A percentile compares a stretch with the other conserved stretches of the same genome.
Conservation (phyloP, 2,329 filamentous ascomycete species). For the Colletotrichum sp. region DNA sequence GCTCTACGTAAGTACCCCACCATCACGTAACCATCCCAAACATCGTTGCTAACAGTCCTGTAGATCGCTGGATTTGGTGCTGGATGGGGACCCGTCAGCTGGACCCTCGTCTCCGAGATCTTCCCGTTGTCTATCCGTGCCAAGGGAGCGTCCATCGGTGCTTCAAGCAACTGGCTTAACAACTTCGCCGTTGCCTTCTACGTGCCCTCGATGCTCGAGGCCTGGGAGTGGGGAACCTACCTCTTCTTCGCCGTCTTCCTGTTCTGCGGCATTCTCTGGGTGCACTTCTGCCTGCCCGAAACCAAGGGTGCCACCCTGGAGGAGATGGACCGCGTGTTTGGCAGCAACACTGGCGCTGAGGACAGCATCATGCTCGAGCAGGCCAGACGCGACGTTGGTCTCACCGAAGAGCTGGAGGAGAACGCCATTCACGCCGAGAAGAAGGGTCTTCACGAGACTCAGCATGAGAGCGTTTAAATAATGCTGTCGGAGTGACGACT, state of each 20-base stretch:
- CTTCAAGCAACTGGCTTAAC: conserved; percentile 49
- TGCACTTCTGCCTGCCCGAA: conserved; percentile 58
- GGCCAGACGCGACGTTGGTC: conserved; percentile 26
- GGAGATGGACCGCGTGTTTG: conserved; percentile 59
- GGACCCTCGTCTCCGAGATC: conserved; percentile 41
- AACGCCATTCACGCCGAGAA: conserved; percentile 22
- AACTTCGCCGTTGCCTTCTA: conserved; percentile 54
- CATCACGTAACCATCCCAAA: not conserved
- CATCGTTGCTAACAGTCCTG: not conserved
- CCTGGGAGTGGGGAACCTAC: conserved; percentile 56
- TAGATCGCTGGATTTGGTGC: conserved; percentile 27
- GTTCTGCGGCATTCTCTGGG: conserved; percentile 49
- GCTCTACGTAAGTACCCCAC: conserved; percentile 26
- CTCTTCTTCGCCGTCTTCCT: conserved; percentile 62
- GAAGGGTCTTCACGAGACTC: conserved; percentile 6
- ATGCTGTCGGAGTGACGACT: not conserved
- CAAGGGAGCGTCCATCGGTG: conserved; percentile 44
- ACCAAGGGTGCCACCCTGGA: conserved; percentile 61
- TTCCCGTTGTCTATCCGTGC: conserved; percentile 42
- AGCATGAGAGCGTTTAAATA: not conserved
- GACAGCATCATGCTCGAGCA: conserved; percentile 27
- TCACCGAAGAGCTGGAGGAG: conserved; percentile 20
- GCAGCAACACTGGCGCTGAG: conserved; percentile 37
- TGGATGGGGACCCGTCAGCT: conserved; percentile 37
- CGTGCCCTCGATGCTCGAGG: conserved; percentile 44